phyloP scores from a whole-genome alignment of 169 alveolate genomes.

The Toxoplasma gondii region DNA sequence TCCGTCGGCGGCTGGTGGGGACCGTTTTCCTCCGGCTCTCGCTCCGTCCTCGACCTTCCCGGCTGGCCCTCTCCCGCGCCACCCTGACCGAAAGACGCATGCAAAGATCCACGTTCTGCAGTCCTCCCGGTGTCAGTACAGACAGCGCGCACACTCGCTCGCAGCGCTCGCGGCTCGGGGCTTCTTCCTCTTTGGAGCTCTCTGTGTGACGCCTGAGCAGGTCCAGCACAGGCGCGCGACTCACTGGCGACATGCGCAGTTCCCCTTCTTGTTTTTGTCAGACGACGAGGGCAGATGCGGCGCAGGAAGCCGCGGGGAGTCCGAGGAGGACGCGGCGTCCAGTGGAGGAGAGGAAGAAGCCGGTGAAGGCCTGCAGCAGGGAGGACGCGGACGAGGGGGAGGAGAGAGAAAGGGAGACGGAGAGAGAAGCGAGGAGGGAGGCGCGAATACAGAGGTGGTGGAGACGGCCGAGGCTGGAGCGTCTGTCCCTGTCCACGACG shows the following conservation, averaged over 20 bases:
- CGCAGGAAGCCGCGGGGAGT: neutral
- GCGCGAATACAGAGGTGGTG: neutral
- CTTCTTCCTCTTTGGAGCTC: neutral
- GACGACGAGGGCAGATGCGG: neutral
- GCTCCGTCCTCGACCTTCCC: no score
- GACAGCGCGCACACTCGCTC: slow-evolving; percentile 5
- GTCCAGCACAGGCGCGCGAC: neutral
- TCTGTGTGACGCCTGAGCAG: slow-evolving; percentile 12
- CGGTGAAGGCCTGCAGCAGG: neutral
- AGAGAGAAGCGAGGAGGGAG: neutral
- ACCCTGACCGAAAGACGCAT: neutral
- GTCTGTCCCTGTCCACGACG: slow-evolving; percentile 23
- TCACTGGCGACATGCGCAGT: neutral
- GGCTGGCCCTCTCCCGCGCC: neutral
- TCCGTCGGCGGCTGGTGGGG: no score
- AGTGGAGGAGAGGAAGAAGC: neutral
- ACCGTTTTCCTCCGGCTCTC: no score
- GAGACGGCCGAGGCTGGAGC: neutral
- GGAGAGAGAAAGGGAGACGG: neutral
- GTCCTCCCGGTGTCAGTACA: neutral
- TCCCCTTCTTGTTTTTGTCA: neutral
- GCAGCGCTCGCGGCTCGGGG: neutral
- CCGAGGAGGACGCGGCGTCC: neutral
- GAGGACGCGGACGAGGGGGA: neutral
- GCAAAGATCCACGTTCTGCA: slow-evolving; percentile 3